Evolutionary conservation across 2,329 filamentous ascomycete genomes (phyloP), one percentile per base, ranked within the genome.

Genomic region (Lecanicillium sp.): DNA sequence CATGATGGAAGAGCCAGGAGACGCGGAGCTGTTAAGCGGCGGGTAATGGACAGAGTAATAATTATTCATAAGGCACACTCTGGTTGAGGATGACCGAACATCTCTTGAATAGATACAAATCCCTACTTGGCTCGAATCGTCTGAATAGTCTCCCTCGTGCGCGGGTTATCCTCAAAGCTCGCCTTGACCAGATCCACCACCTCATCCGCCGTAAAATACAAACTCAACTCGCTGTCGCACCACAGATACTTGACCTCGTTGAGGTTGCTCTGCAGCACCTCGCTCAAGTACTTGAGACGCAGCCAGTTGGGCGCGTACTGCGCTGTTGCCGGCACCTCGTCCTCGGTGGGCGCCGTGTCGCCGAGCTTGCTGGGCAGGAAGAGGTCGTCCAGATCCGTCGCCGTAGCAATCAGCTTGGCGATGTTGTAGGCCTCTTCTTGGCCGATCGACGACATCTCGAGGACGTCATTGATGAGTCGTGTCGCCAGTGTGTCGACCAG

Each of bases 201-300:
- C 65, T 84, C 81, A 4, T 74, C 73, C 7, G 68, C 71, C 1
- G 75, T 71, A 55, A 84, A 84, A 60, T 83, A 81, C 30, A 83
- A 60, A 53, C 79, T 82, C 35, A 85, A 66, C 60, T 84, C 80
- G 62, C 79, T 81, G 53, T 85, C 80, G 56, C 77, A 72, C 81
- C 81, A 85, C 30, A 85, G 62, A 53, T 71, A 83, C 49, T 70
- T 72, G 48, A 85, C 76, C 52, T 84, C 81, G 52, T 75, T 76
- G 45, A 84, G 67, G 57, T 84, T 83, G 55, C 79, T 83, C 66
- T 85, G 81, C 54, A 85, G 67, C 23, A 84, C 75, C 60, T 84
- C 77, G 52, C 75, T 76, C 15, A 85, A 67, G 55, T 78, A 84
- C 62, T 83, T 79, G 51, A 85, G 70, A 41, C 80, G 73, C 50